Evolutionary conservation across 2,329 filamentous ascomycete genomes (phyloP).

Genomic region (Didymella sp.): DNA sequence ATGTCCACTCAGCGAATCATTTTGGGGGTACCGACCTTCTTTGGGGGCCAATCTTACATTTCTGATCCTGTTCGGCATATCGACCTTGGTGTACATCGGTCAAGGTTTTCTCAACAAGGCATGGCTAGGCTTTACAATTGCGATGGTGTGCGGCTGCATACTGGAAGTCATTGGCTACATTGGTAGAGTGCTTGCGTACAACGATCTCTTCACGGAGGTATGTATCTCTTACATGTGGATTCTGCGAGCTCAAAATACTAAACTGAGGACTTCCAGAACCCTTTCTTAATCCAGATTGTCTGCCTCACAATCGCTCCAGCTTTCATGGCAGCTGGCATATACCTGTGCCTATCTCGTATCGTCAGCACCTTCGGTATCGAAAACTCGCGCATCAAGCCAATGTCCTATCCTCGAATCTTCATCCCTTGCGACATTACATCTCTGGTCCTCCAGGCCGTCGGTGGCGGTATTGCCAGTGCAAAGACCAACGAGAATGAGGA

Average conservation of each 20-base stretch:
- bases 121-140: slow-evolving; percentile 53
- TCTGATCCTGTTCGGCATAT: slow-evolving; percentile 53
- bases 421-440: slow-evolving; percentile 58
- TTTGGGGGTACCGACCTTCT: slow-evolving; percentile 55
- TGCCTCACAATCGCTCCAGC: slow-evolving; percentile 64
- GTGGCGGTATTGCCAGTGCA: slow-evolving; percentile 52
- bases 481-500: slow-evolving; percentile 41
- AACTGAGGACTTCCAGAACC: slow-evolving; percentile 47
- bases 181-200: slow-evolving; percentile 64
- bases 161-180: slow-evolving; percentile 68
- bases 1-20: slow-evolving; percentile 35
- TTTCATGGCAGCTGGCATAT: slow-evolving; percentile 69
- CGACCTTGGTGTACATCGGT: slow-evolving; percentile 47
- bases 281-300: slow-evolving; percentile 72
- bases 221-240: neutral
- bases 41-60: slow-evolving; percentile 53
- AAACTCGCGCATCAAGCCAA: slow-evolving; percentile 54
- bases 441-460: slow-evolving; percentile 54
- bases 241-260: neutral
- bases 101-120: slow-evolving; percentile 49
- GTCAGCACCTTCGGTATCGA: slow-evolving; percentile 50
- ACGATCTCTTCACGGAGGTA: slow-evolving; percentile 63
- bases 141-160: slow-evolving; percentile 64
- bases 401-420: slow-evolving; percentile 59
- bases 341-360: slow-evolving; percentile 63